phyloP scores from a whole-genome alignment of 345 rosid species.

The Salix koriyanagi region DNA sequence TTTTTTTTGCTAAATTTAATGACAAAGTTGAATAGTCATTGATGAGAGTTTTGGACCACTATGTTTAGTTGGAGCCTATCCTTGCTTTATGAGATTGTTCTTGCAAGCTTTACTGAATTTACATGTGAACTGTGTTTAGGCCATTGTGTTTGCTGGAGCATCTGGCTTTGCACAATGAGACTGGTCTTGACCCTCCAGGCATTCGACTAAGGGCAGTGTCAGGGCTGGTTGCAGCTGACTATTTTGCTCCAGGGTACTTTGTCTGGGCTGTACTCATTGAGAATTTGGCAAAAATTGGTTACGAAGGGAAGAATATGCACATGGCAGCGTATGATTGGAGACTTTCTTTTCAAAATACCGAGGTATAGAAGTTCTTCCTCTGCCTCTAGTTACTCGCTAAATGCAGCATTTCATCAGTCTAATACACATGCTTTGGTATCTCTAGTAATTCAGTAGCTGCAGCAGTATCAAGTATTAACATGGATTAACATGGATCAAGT shows the following conservation, averaged over 20 bases:
- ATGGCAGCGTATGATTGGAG: slow-evolving; percentile 34
- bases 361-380: slow-evolving; percentile 16
- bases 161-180: slow-evolving; percentile 57
- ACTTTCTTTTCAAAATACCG: slow-evolving; percentile 32
- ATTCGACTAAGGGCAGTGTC: slow-evolving; percentile 57
- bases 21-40: not conserved
- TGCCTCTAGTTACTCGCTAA: not conserved
- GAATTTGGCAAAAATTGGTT: slow-evolving; percentile 73
- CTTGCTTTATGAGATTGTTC: not conserved
- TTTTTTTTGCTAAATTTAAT: not conserved
- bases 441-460: not conserved
- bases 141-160: slow-evolving; percentile 77
- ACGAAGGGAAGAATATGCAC: slow-evolving; percentile 56
- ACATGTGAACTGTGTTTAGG: slow-evolving; percentile 23
- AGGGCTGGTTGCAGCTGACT: slow-evolving; percentile 58
- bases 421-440: not conserved
- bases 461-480: not conserved
- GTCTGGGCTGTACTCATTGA: slow-evolving; percentile 75
- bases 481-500: no score
- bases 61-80: not conserved
- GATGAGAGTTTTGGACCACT: not conserved
- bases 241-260: slow-evolving; percentile 55
- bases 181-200: slow-evolving; percentile 75
- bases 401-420: not conserved
- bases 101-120: not conserved